Base-by-base conservation (phyloP, 495 filamentous ascomycete genomes). In the Aspergillus cavernicola region DNA sequence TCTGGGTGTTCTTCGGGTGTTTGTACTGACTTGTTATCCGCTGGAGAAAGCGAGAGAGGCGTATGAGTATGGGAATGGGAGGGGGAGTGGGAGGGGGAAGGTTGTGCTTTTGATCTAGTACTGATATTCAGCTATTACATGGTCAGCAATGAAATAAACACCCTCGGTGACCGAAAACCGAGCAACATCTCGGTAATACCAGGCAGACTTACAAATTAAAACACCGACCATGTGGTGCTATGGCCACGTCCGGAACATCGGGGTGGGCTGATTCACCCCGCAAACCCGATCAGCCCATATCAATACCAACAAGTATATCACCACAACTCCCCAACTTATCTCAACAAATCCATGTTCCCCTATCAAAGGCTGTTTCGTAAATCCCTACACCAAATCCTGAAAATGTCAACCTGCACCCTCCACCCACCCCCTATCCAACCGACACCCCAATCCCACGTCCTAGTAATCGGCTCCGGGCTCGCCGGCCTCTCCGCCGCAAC, bases 1-100 rank as follows among this genome's bases (percentile, higher is more conserved):
- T 24, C 1, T 47, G 23, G 63, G 63, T 0, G 7, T 23, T 7
- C 20, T 71, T 29, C 24, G 29, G 48, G 52, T 63, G 18, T 68
- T 70, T 50, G 68, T 73, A 15, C 58, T 60, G 37, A 51, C 44
- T 9, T 38, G 10, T 3, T 66, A 57, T 51, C 61, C 55, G 0
- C 50, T 73, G 47, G 53, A 48, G 4, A 46, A 51, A 20, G 61
- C 53, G 10, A 18, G 12, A 22, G 65, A 70, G 56, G 70, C 67
- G 26, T 72, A 69, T 61, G 67, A 73, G 43, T 37, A 37, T 52
- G 63, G 58, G 9, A 65, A 57, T 62, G 58, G 61, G 33, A 52
- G 63, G 48, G 50, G 37, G 35, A 31, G 23, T 8, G 62, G 60
- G 2, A 38, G 64, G 16, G 68, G 65, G 16, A 72, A 70, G 47